Base-by-base conservation (phyloP, 805 yeast species). In the Sungouiozyma intestinalis region DNA sequence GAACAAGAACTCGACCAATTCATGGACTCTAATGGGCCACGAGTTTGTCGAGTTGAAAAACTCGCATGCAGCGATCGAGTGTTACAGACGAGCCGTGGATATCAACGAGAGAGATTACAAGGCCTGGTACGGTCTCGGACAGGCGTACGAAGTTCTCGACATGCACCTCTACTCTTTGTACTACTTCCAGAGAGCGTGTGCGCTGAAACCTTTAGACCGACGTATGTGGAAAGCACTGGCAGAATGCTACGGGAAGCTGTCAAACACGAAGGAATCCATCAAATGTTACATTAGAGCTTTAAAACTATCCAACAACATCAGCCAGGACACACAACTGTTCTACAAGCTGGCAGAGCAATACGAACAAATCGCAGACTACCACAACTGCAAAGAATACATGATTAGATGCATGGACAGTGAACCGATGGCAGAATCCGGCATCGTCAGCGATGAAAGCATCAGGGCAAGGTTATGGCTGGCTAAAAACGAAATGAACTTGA, bases 1-100 rank as follows among this genome's bases (percentile, higher is more conserved):
- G 45, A 84, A 87, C 57, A 76, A 82, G 46, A 77, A 77, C 50
- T 85, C 94, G 51, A 67, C 87, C 16, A 77, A 86, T 48, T 97
- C 97, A 0, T 92, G 97, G 97, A 92, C 97, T 0, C 68, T 92
- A 44, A 87, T 92, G 96, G 99, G 99, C 9, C 99, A 92, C 63
- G 99, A 92, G 64, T 92, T 85, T 65, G 94, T 92, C 14, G 99
- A 92, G 60, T 71, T 92, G 52, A 88, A 90, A 56, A 92, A 92
- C 63, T 82, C 95, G 1, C 95, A 92, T 62, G 97, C 97, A 1
- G 98, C 98, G 1, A 92, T 92, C 42, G 97, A 90, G 66, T 79
- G 94, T 45, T 92, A 92, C 58, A 67, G 97, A 50, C 67, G 95
- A 36, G 99, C 97, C 0, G 90, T 88, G 1, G 96, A 87, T 57